These are phyloP conservation scores for Massospora cicadina DNA, from an alignment of 371 early-diverging fungal species.

Conservation along the genomic window DNA sequence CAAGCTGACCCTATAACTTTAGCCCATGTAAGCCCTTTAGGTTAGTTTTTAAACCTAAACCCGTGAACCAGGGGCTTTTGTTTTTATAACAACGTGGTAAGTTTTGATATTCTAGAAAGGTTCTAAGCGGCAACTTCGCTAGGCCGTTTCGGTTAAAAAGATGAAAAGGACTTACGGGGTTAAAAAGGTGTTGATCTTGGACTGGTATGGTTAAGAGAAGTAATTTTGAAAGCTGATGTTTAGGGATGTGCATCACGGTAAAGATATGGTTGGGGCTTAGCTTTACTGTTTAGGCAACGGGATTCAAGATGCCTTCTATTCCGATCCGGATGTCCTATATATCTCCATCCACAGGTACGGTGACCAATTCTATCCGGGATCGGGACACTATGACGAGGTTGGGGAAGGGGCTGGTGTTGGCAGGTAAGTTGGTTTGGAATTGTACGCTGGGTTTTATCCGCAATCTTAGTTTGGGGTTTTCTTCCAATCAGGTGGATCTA, in stretches of 20 bases:
- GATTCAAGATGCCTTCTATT: conserved; percentile 59
- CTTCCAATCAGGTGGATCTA: no score
- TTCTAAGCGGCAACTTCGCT: neutral
- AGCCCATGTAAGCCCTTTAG: conserved; percentile 7
- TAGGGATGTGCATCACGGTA: conserved; percentile 85
- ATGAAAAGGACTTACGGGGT: conserved; percentile 24
- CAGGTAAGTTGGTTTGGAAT: conserved; percentile 21
- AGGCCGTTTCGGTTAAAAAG: conserved; percentile 51
- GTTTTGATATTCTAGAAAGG: neutral
- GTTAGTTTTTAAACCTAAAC: conserved; percentile 9
- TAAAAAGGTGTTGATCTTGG: conserved; percentile 55
- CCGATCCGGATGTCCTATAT: conserved; percentile 59
- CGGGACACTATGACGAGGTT: conserved; percentile 29
- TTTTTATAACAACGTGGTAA: conserved; percentile 64
- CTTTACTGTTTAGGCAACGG: conserved; percentile 45
- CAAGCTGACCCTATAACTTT: no score
- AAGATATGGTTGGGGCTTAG: neutral
- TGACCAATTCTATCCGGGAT: conserved; percentile 53
- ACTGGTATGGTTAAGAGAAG: conserved; percentile 39
- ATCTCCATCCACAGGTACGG: conserved; percentile 76
- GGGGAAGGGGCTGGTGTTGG: conserved; percentile 47
- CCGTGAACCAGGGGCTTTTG: conserved; percentile 61
- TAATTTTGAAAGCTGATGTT: neutral
- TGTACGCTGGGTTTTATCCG: no score
- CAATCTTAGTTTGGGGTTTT: no score